Base-by-base conservation (phyloP, 345 rosid species). In the Noccaea caerulescens region DNA sequence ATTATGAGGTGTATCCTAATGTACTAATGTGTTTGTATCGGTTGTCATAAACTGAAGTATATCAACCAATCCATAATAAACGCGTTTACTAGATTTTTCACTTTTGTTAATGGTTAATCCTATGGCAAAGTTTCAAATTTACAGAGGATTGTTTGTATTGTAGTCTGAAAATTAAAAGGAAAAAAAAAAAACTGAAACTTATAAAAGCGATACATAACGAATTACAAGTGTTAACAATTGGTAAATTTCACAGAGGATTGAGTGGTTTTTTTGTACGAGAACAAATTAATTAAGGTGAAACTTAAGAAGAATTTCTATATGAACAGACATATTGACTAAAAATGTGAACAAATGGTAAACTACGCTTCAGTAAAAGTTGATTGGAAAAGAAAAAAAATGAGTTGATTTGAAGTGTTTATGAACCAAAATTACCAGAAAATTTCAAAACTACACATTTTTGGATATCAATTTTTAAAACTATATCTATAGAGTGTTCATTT, bases 1-100 rank as follows among this genome's bases (percentile, higher is more conserved):
- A 54, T 61, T 41, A 70, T 51, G 62, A n/a, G 23, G 61, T 60
- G 68, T 71, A 41, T 49, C 42, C 41, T 69, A 56, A 59, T 49
- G 74, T 53, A 41, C 18, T 59, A 27, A 20, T 71, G 51, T 53
- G 38, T 72, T 36, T 63, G 41, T 63, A 72, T 20, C 69, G 62
- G 38, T 53, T 72, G 23, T 72, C 59, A 38, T 38, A 27, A 8
- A 38, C 46, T 69, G n/a, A 57, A 50, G 34, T 9, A 60, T 70
- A 39, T 41, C 44, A 49, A 34, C 14, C 46, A 18, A 32, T 52
- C 30, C 16, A 52, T 52, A 42, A 51, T 71, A 51, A 30, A 71
- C 52, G 43, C 25, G 51, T 61, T 39, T 61, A 16, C 53, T 39
- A 39, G 2, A 50, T 13, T 27, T 20, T 27, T 23, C 32, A 59